Base-by-base conservation (phyloP, 23 red algal species). In the Gracilaria caudata region DNA sequence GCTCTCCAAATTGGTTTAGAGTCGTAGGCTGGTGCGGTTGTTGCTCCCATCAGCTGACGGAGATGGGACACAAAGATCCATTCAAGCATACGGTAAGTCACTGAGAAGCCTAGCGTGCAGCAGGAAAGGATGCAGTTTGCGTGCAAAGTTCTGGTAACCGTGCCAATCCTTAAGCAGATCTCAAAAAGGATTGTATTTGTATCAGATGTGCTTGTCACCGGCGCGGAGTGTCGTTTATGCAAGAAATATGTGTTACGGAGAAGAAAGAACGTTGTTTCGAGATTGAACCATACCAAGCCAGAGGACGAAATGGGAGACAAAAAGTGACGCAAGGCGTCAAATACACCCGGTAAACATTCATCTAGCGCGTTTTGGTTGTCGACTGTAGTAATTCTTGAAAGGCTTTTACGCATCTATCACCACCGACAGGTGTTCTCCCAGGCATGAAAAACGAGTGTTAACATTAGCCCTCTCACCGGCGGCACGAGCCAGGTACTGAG, bases 241-340 rank as follows among this genome's bases (percentile, higher is more conserved):
- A 35, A 65, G 60, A 65, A 65, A 30, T 65, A 65, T 34, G 25
- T 65, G 1, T 65, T 53, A 53, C 49, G 49, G 19, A 53, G 49
- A 53, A 53, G 49, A 53, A 53, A 1, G 49, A 53, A 17, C 13
- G 14, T 16, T 13, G 8, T 16, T 53, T 53, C 49, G 12, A 53
- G 1, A 16, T 8, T 53, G 49, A 53, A 53, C 49, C 49, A 17
- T 53, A 53, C 49, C 14, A 53, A 16, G 13, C 14, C 19, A 53
- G 49, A 53, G 13, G 49, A 17, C 2, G 49, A 53, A 17, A 17
- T 53, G 2, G 6, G 2, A 53, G 49, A 17, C 49, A 53, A 53
- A 16, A 53, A 17, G 13, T 53, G 1, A 53, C 19, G 49, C 13
- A 17, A 53, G 19, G 49, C 49, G 49, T 53, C 1, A 9, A 53